These are phyloP conservation scores for Ambrosiella xylebori DNA, from an alignment of 2,329 filamentous ascomycete species.

Conservation along the genomic window DNA sequence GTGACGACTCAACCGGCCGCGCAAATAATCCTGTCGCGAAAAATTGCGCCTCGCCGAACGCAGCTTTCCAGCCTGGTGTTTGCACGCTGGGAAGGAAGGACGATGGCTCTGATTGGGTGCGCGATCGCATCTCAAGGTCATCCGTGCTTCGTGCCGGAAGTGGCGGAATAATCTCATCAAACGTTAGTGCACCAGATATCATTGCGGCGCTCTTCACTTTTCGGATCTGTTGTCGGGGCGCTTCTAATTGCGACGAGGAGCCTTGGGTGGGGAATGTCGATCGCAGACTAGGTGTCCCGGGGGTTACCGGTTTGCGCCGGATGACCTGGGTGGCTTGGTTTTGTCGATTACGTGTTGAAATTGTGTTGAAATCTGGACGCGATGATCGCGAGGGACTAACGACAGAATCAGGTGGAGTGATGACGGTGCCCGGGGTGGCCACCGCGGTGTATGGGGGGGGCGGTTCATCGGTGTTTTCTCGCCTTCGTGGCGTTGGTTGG, in stretches of 20 bases:
- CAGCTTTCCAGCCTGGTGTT: conserved; percentile 25
- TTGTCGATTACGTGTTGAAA: not conserved
- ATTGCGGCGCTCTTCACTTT: conserved; percentile 11
- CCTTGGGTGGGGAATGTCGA: not conserved
- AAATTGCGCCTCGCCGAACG: conserved; percentile 41
- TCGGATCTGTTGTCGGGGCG: not conserved
- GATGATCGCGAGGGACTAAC: not conserved
- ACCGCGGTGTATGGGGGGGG: not conserved
- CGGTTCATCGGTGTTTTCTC: not conserved
- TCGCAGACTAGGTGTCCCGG: not conserved
- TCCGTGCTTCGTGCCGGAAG: not conserved
- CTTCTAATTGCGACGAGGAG: too few relatives aligned
- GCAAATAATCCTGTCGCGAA: conserved; percentile 47
- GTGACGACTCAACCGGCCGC: conserved; percentile 46
- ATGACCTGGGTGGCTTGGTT: not conserved
- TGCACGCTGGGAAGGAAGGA: not conserved
- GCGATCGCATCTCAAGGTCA: not conserved
- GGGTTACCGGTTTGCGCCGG: conserved; percentile 3
- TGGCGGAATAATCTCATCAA: not conserved
- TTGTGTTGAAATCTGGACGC: not conserved
- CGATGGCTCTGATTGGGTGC: not conserved
- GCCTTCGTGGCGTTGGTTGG: not conserved
- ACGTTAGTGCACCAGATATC: not conserved
- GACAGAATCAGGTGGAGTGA: not conserved
- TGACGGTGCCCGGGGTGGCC: not conserved